Base-by-base conservation (phyloP, 139 green algal species). In the Diplosphaera chodatii region DNA sequence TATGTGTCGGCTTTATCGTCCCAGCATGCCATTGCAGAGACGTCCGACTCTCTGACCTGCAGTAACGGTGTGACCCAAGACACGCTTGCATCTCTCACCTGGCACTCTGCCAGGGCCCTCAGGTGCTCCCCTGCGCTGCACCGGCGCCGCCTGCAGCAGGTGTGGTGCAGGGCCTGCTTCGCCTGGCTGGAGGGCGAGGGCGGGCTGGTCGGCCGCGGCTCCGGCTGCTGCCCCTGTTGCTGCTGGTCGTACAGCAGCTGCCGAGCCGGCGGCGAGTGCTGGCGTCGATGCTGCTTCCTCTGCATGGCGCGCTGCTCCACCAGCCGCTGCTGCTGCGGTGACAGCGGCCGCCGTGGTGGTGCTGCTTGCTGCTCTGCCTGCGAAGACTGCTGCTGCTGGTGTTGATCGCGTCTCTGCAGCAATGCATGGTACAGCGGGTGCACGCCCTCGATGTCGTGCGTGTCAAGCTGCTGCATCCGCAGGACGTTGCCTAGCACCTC, bases 361-460 rank as follows among this genome's bases (percentile, higher is more conserved):
- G 62, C n/a, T n/a, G n/a, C n/a, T n/a, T n/a, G 3, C 40, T 25
- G 40, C 22, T 4, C 6, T 15, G 15, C 6, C 40, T 37, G 40
- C 4, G 32, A 1, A 1, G 16, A 13, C 67, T 40, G 40, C 40
- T 65, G 29, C 18, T 3, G 64, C 34, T 64, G n/a, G 32, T 27
- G 55, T 41, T 48, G 31, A 25, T 13, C 13, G 16, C 32, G 32
- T 15, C 32, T 20, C 66, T 74, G 74, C 63, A 32, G 4, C 41
- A 89, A 59, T 20, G 63, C 4, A 25, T 72, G 33, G 21, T 86
- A 84, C 33, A 88, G 23, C 0, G 55, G 27, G 34, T 86, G 73
- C 0, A 85, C 66, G 20, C 78, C 87, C 34, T 85, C 82, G 29
- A 92, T 74, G 13, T 92, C 89, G 23, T 76, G 62, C 10, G n/a